Conservation (phyloP, 1,139 yeast genomes). For the Blastobotrys ciferrii region DNA sequence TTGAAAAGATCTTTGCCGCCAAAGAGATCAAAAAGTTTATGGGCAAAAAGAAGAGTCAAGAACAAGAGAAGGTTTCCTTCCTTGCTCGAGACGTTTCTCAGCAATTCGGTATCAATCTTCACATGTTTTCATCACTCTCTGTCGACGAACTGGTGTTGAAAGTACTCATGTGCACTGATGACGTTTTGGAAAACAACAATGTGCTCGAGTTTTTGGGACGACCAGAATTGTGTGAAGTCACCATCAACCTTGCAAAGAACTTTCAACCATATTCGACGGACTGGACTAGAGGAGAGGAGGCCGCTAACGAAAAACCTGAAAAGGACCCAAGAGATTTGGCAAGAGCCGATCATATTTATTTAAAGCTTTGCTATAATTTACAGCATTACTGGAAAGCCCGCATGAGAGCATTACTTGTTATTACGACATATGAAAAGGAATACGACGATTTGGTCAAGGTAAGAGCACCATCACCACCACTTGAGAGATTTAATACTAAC, state of each 20-base stretch:
- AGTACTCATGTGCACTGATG: slow-evolving; percentile 70
- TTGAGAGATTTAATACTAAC: slow-evolving; percentile 11
- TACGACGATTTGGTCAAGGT: slow-evolving; percentile 58
- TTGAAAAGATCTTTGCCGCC: slow-evolving; percentile 75
- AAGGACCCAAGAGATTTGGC: slow-evolving; percentile 64
- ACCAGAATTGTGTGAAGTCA: slow-evolving; percentile 69
- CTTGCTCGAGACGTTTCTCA: slow-evolving; percentile 80
- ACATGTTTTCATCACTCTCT: slow-evolving; percentile 62
- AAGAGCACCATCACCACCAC: slow-evolving; percentile 9
- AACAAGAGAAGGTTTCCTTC: slow-evolving; percentile 53
- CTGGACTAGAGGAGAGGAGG: slow-evolving; percentile 38
- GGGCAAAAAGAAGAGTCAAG: slow-evolving; percentile 37
- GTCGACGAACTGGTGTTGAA: slow-evolving; percentile 64
- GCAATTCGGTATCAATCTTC: slow-evolving; percentile 90
- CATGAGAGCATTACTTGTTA: slow-evolving; percentile 69
- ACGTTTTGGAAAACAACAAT: slow-evolving; percentile 63
- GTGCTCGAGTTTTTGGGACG: slow-evolving; percentile 79
- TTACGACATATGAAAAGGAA: slow-evolving; percentile 70
- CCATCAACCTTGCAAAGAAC: slow-evolving; percentile 61
- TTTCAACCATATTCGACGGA: slow-evolving; percentile 71
- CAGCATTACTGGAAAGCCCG: slow-evolving; percentile 84
- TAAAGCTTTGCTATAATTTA: slow-evolving; percentile 75
- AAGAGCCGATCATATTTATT: slow-evolving; percentile 75
- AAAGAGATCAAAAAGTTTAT: slow-evolving; percentile 47
- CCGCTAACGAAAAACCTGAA: slow-evolving; percentile 42